Evolutionary conservation across 2,329 filamentous ascomycete genomes (phyloP).

Genomic region (Pseudogymnoascus sp.): DNA sequence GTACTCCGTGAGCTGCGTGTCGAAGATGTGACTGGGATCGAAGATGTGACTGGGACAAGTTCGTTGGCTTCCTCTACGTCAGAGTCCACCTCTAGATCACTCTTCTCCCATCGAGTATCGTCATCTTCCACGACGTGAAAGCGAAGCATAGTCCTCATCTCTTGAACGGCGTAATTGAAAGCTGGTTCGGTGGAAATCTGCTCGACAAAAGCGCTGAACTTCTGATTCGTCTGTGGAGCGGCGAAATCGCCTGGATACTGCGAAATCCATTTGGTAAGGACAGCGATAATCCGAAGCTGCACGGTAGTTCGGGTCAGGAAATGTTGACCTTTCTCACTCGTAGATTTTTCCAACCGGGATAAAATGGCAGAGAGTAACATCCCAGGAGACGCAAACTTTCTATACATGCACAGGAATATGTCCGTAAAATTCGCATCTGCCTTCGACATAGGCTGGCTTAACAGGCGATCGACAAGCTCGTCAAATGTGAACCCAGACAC

Average conservation of each 20-base stretch:
- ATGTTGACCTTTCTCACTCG: constrained; percentile 56
- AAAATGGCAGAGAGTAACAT: constrained; percentile 73
- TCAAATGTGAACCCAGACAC: constrained; percentile 51
- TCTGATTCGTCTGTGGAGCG: constrained; percentile 61
- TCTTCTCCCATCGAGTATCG: constrained; percentile 85
- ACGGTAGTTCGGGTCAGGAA: constrained; percentile 71
- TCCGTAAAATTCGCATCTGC: constrained; percentile 82
- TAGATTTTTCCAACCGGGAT: constrained; percentile 62
- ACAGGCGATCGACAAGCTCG: constrained; percentile 77
- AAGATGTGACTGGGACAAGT: constrained; percentile 13
- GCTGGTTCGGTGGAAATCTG: constrained; percentile 70
- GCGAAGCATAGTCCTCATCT: constrained; percentile 74
- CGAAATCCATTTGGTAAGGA: constrained; percentile 82
- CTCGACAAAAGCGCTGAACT: constrained; percentile 66
- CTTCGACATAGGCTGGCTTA: constrained; percentile 73
- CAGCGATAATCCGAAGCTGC: constrained; percentile 75
- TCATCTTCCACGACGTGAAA: constrained; percentile 72
- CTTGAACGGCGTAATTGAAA: constrained; percentile 75
- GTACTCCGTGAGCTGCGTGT: constrained; percentile 12
- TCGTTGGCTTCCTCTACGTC: constrained; percentile 21
- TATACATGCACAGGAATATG: constrained; percentile 86
- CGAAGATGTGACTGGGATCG: constrained; percentile 15
- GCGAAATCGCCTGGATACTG: constrained; percentile 92
- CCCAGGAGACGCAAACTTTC: constrained; percentile 80
- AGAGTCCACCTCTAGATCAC: constrained; percentile 50